A percentile compares a stretch with the other conserved stretches of the same genome.
Conservation (phyloP, 2,329 filamentous ascomycete species). For the Knoxdaviesia capensis region DNA sequence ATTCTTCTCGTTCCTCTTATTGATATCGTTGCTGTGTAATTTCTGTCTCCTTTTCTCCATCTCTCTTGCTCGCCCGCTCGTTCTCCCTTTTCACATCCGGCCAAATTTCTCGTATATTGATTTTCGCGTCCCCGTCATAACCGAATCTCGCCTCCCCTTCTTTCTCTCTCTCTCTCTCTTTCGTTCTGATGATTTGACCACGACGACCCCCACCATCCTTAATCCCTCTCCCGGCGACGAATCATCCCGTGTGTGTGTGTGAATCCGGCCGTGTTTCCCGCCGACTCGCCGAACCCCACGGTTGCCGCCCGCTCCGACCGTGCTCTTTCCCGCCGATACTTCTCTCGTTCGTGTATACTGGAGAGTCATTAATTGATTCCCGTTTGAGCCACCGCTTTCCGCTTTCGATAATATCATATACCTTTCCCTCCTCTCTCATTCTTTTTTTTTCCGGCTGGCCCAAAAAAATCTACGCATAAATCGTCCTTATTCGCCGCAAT, state of each 20-base stretch:
- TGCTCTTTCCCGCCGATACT: too few relatives aligned
- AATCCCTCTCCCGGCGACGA: too few relatives aligned
- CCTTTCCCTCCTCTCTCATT: not conserved
- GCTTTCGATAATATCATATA: not conserved
- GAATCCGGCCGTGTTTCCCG: too few relatives aligned
- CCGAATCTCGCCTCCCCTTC: not conserved
- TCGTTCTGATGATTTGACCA: too few relatives aligned
- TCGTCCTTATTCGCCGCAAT: not conserved
- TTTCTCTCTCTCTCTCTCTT: not conserved
- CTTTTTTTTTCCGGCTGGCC: not conserved
- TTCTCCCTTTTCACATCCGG: not conserved
- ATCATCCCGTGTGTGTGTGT: too few relatives aligned
- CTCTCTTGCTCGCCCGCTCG: not conserved
- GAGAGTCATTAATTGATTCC: too few relatives aligned
- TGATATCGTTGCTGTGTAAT: conserved; percentile 2
- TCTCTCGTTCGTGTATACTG: too few relatives aligned
- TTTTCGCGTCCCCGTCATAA: not conserved
- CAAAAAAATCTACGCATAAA: not conserved
- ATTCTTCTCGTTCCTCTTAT: conserved; percentile 1
- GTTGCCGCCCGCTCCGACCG: too few relatives aligned
- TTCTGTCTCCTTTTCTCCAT: conserved; percentile 2
- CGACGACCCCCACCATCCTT: too few relatives aligned
- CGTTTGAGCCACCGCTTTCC: too few relatives aligned
- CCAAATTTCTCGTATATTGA: not conserved
- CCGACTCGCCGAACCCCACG: too few relatives aligned